These are phyloP conservation scores for Lentinula edodes DNA, from an alignment of 768 basidiomycete species.

Conservation along the genomic window DNA sequence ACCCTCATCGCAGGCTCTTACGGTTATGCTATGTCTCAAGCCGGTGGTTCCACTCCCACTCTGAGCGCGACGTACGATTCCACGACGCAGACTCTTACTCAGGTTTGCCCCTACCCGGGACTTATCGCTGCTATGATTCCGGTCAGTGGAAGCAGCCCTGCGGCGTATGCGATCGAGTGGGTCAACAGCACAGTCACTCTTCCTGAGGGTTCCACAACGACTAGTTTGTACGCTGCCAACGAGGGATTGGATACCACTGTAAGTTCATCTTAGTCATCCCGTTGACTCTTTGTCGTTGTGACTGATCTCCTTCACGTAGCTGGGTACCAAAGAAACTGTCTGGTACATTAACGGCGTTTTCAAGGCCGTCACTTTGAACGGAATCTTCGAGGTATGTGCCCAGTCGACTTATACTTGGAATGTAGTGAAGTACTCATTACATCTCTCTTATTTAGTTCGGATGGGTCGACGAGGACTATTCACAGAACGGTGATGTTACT, in stretches of 20 bases:
- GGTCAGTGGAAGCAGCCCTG: not conserved
- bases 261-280: not conserved
- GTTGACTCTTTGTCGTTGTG: not conserved
- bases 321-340: not conserved
- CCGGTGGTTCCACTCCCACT: not conserved
- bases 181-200: not conserved
- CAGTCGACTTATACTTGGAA: too few relatives aligned
- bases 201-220: not conserved
- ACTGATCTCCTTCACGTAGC: not conserved
- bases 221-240: not conserved
- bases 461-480: not conserved
- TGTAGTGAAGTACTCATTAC: too few relatives aligned
- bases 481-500: not conserved
- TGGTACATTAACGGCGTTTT: not conserved
- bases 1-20: not conserved
- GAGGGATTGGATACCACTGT: not conserved
- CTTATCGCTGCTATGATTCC: constrained; percentile 2
- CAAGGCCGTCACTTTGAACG: not conserved
- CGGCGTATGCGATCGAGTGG: not conserved
- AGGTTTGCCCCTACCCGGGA: not conserved
- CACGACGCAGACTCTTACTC: not conserved
- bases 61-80: not conserved
- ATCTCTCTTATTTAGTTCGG: not conserved
- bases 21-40: not conserved
- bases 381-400: not conserved